Base-by-base conservation (phyloP, 306 rosid genomes). In the Prosopis cineraria region DNA sequence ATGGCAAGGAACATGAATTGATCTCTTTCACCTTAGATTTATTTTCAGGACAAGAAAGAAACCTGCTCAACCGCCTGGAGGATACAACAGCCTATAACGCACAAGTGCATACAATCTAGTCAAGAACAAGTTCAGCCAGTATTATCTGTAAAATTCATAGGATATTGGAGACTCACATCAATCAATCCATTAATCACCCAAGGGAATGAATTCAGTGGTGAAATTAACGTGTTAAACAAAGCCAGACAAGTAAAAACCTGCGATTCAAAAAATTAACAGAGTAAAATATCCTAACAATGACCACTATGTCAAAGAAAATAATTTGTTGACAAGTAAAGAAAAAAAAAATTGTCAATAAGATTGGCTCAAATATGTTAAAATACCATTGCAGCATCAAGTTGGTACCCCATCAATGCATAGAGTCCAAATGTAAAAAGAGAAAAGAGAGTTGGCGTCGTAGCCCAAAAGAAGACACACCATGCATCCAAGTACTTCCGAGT, bases 381-480 rank as follows among this genome's bases (percentile, higher is more conserved):
- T 94, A 94, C 98, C 97, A 78, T 88, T 70, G 98, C 98, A 79
- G 97, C 98, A 85, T 94, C 97, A 77, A 94, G 93, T 79, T 87
- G 92, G 85, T 94, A 81, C 65, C 98, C 98, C 97, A 85, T 88
- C 85, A 94, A 78, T 74, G 90, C 78, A 81, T 78, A 92, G 82
- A 94, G 95, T 62, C 97, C 98, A 81, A 94, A 94, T 82, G 98
- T 94, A 87, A 56, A 92, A 75, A 94, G 88, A 73, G 97, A 92
- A 86, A 92, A 94, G 60, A 94, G 95, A 17, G 93, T 87, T 53
- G 98, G 98, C 17, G 98, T 94, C 58, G 97, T 91, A 37, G 98
- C 98, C 98, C 98, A 94, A 86, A 94, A 94, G 87, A 94, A 94
- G 71, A 94, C 97, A 56, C 98, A 94, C 98, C 98, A 94, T 14